These are phyloP conservation scores for Tilletia caries DNA, from an alignment of 1,284 basidiomycete species.

Conservation along the genomic window DNA sequence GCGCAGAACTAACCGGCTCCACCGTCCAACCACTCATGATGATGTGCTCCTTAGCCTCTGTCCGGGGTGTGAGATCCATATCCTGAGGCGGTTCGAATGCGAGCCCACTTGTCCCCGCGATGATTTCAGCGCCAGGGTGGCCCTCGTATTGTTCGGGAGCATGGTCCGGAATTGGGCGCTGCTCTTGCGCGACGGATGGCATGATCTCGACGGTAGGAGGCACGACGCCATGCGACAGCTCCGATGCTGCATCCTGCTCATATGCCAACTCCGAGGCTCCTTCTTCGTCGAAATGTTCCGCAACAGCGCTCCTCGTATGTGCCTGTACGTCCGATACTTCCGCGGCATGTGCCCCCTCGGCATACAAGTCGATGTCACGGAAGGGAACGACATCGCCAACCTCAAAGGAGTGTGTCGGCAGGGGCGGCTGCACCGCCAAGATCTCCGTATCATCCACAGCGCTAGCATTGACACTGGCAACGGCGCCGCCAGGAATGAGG, in stretches of 20 bases:
- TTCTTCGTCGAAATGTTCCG: too few species aligned
- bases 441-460: background rate
- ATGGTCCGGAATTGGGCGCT: background rate
- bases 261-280: background rate
- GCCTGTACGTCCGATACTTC: too few species aligned
- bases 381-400: background rate
- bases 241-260: background rate
- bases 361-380: background rate
- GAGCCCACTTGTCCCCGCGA: background rate
- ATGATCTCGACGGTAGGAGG: background rate
- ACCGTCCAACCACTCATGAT: constrained; percentile 1
- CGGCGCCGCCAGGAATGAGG: background rate
- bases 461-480: background rate
- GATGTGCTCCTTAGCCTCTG: background rate
- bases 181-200: too few species aligned
- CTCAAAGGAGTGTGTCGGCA: background rate
- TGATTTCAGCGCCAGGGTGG: background rate
- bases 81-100: background rate
- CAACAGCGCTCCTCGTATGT: too few species aligned
- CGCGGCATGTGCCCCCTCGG: too few species aligned
- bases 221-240: background rate
- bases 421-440: background rate
- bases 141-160: background rate
- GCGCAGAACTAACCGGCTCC: background rate
- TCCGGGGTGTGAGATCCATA: background rate